Base-by-base conservation (phyloP, 23 red algal species). In the Gracilaria caudata region DNA sequence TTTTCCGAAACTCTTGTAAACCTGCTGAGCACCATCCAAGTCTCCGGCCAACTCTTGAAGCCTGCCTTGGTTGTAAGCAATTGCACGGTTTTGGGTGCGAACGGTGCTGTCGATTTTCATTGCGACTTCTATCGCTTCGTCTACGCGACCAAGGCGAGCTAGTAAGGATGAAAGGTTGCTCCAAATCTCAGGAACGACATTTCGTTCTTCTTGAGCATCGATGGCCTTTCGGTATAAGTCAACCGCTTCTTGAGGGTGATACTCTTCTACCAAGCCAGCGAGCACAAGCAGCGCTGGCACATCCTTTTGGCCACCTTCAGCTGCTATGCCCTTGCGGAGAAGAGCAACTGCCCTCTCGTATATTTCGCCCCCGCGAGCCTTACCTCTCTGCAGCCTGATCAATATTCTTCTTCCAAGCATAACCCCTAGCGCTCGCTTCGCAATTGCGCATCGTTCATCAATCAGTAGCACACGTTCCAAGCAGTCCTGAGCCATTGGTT, bases 381-480 rank as follows among this genome's bases (percentile, higher is more conserved):
- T 56, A 5, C 76, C 87, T 57, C 49, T 60, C 51, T 77, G 56
- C 37, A 81, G 41, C 17, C 87, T 46, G 57, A 81, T 37, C 64
- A 91, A 45, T 38, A 91, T 60, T 72, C 65, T 56, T 70, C 87
- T 34, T 20, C 87, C 87, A 9, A 91, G 33, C 44, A 91, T 37
- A 47, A 91, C 78, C 11, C 87, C 87, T 12, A 91, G 75, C 13
- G 77, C 75, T 12, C 87, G 30, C 51, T 72, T 81, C 64, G 87
- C 87, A 66, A 91, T 75, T 23, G 56, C 77, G 33, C 87, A 91
- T 46, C 87, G 58, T 21, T 91, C 87, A 75, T 91, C 49, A 36
- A 68, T 61, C 16, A 70, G 59, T 5, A 91, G 29, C n/a, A 91
- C 75, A 44, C 78, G 78, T 32, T 91, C 87, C 40, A 91, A 30